These are phyloP conservation scores for Metarhizium brunneum DNA, from an alignment of 2,329 filamentous ascomycete genomes.

Conservation along the genomic window DNA sequence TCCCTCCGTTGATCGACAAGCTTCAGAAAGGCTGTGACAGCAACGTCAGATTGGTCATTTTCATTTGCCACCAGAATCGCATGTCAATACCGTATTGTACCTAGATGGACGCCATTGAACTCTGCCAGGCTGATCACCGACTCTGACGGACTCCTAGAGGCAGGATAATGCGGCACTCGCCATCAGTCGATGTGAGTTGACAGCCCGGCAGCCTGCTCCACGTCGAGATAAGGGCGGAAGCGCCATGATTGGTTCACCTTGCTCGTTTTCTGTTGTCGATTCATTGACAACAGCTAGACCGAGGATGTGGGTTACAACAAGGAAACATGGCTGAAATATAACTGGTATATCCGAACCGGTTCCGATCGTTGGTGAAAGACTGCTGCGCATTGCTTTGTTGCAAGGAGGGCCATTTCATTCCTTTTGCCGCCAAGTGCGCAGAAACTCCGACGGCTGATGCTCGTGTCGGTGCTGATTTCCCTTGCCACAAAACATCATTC, in stretches of 20 bases:
- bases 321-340: not conserved
- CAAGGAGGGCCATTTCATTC: not conserved
- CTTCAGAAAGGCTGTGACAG: not conserved
- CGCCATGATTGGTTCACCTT: slow-evolving; percentile 26
- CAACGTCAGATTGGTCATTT: not conserved
- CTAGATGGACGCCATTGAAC: not conserved
- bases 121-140: not conserved
- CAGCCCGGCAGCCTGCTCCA: slow-evolving; percentile 7
- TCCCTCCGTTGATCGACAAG: not conserved
- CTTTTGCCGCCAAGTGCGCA: not conserved
- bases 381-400: not conserved
- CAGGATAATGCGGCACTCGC: slow-evolving; percentile 6
- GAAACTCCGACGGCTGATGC: not conserved
- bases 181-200: slow-evolving; percentile 7
- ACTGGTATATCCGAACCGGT: not conserved
- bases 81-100: not conserved
- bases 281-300: slow-evolving; percentile 13
- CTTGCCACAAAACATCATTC: not conserved
- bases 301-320: not conserved
- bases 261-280: slow-evolving; percentile 33
- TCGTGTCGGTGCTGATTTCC: not conserved
- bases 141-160: not conserved
- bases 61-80: not conserved
- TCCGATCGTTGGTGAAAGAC: not conserved
- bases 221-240: slow-evolving; percentile 31